phyloP scores from a whole-genome alignment of 2,329 filamentous ascomycete genomes.

The Colletotrichum horii region DNA sequence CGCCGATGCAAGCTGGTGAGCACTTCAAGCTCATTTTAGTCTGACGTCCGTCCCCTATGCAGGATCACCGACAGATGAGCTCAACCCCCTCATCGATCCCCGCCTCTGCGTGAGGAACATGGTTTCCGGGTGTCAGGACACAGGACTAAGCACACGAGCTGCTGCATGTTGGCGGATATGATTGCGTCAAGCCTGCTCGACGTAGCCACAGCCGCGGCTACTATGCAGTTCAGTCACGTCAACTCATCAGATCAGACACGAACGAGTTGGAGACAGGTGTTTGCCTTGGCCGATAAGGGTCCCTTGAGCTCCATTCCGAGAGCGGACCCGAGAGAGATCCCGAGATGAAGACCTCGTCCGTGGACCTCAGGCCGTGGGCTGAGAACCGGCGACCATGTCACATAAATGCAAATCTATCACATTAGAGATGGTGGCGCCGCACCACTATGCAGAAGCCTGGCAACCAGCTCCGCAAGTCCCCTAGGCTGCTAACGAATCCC shows the following conservation, averaged over 20 bases:
- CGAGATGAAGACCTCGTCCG: background rate
- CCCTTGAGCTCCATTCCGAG: background rate
- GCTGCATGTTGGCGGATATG: background rate
- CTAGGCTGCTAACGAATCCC: background rate
- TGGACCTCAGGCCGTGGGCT: background rate
- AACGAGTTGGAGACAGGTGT: background rate
- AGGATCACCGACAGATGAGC: background rate
- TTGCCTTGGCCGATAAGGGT: background rate
- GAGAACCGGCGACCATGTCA: background rate
- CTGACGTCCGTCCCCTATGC: background rate
- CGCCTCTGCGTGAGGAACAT: background rate
- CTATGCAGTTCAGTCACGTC: background rate
- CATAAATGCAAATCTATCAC: background rate
- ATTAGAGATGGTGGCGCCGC: background rate
- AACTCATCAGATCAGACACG: background rate
- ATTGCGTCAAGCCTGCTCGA: background rate
- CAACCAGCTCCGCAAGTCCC: background rate
- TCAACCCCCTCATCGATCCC: background rate
- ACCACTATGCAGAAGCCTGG: background rate
- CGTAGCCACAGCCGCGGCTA: background rate
- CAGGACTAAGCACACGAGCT: background rate
- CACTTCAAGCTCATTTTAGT: background rate
- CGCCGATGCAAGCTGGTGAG: background rate
- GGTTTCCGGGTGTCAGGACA: background rate
- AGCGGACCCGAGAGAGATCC: background rate